These are phyloP conservation scores for Paecilomyces niveus DNA, from an alignment of 2,329 filamentous ascomycete species.

Conservation along the genomic window DNA sequence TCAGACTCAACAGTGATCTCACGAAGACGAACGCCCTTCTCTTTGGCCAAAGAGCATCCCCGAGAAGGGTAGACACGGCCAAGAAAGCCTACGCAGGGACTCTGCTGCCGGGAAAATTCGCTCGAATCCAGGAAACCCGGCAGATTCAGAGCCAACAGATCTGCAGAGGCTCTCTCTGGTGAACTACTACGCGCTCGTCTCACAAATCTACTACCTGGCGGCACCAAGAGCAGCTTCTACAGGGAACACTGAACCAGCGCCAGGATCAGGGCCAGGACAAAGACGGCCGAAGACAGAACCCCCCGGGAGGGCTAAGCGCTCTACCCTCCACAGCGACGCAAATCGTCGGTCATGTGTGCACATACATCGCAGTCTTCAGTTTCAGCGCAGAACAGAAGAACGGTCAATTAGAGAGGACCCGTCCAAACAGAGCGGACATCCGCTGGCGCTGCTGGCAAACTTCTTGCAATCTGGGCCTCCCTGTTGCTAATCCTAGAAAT, in stretches of 20 bases:
- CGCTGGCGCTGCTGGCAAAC: background rate
- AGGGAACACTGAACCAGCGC: background rate
- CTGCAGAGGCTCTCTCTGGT: background rate
- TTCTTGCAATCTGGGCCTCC: background rate
- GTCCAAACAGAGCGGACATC: background rate
- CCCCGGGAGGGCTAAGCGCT: slow-evolving; percentile 12
- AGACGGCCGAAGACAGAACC: slow-evolving; percentile 1
- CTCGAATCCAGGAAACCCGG: background rate
- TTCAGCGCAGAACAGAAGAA: slow-evolving; percentile 1
- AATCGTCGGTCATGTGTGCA: slow-evolving; percentile 25
- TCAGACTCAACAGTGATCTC: background rate
- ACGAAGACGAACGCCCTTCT: background rate
- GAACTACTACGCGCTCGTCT: background rate
- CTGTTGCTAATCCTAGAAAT: background rate
- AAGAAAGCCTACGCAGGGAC: background rate
- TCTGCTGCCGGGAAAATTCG: background rate
- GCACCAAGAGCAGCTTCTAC: no score
- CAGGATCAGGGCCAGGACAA: slow-evolving; percentile 3
- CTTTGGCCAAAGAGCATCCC: background rate
- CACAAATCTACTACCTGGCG: background rate
- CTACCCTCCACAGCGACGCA: slow-evolving; percentile 15
- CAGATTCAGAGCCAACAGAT: background rate
- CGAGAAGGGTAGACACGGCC: background rate
- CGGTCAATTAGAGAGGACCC: background rate
- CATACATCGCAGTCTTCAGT: slow-evolving; percentile 16